Conservation (phyloP, 2,329 filamentous ascomycete species). For the Penicillium sp. region DNA sequence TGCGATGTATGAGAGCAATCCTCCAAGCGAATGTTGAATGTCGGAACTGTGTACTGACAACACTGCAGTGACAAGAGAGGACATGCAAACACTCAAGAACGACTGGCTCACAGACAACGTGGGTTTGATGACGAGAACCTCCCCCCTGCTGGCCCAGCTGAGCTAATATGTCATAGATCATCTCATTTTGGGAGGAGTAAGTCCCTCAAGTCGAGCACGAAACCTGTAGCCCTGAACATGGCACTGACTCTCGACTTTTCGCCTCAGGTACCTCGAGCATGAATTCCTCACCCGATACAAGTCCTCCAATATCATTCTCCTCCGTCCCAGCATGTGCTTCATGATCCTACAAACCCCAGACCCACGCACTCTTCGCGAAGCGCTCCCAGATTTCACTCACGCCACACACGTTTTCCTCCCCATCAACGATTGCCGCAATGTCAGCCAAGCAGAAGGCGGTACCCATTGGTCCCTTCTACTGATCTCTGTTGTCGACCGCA, state of each 20-base stretch:
- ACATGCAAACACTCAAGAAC: constrained; percentile 82
- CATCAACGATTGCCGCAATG: constrained; percentile 83
- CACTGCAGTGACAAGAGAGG: constrained; percentile 75
- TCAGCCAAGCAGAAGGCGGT: constrained; percentile 79
- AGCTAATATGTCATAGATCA: constrained; percentile 62
- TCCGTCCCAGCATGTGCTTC: constrained; percentile 90
- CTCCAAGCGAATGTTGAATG: background rate
- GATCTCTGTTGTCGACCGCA: constrained; percentile 82
- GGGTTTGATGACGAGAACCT: constrained; percentile 35
- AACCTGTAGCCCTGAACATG: background rate
- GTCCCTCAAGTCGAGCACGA: constrained; percentile 24
- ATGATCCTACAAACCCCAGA: constrained; percentile 76
- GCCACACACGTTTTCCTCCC: constrained; percentile 95
- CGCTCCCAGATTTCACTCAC: constrained; percentile 75
- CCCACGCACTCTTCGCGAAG: constrained; percentile 60
- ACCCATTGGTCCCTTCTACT: constrained; percentile 94
- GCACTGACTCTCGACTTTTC: constrained; percentile 10
- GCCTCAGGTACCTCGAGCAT: constrained; percentile 73
- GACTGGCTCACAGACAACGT: constrained; percentile 98
- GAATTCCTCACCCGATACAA: constrained; percentile 81
- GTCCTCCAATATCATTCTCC: constrained; percentile 81
- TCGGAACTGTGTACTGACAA: constrained; percentile 13
- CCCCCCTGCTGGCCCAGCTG: constrained; percentile 15
- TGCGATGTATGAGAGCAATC: constrained; percentile 56
- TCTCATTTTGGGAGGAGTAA: constrained; percentile 97